Base-by-base conservation (phyloP, 2,329 filamentous ascomycete species). In the Apiospora sp. region DNA sequence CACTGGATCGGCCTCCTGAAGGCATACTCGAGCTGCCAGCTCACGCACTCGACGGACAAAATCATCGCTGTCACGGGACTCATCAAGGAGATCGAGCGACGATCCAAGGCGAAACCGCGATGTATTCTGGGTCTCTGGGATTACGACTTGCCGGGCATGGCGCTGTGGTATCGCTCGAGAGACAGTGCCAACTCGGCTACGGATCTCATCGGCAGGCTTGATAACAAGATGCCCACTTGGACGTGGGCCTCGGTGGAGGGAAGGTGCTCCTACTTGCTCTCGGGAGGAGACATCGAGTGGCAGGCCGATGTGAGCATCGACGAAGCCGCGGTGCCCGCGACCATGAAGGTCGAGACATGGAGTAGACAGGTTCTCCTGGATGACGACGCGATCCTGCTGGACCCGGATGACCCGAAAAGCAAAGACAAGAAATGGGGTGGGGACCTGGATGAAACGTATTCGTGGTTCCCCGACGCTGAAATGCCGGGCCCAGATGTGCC, bases 111-210 rank as follows among this genome's bases (percentile, higher is more conserved):
- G 12, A 7, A 14, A 7, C 69, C 43, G 13, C 68, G 64, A 0
- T 73, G 72, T 19, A 71, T 73, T 19, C 24, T 73, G 22, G 72
- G 72, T n/a, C 72, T 73, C 4, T 73, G 72, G 72, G 58, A 64
- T n/a, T 30, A 71, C 22, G 72, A 73, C 10, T 16, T 73, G 14
- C 61, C 72, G 1, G 54, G 61, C 0, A 68, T 68, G 72, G 34
- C 51, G 46, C 61, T 73, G 7, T 73, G 72, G 72, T 71, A 71
- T 41, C 44, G 58, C 3, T 44, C 69, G 13, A 16, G 67, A 3
- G 64, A 58, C 48, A 12, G 24, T 7, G 34, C 16, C 2, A 30
- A 67, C 16, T 16, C 19, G 3, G 41, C 68, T 27, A 51, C n/a
- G 12, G 67, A 70, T 30, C 16, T 34, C 46, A 4, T 67, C 3